Evolutionary conservation across 2,329 filamentous ascomycete genomes (phyloP).

Genomic region (Fusarium sp.): DNA sequence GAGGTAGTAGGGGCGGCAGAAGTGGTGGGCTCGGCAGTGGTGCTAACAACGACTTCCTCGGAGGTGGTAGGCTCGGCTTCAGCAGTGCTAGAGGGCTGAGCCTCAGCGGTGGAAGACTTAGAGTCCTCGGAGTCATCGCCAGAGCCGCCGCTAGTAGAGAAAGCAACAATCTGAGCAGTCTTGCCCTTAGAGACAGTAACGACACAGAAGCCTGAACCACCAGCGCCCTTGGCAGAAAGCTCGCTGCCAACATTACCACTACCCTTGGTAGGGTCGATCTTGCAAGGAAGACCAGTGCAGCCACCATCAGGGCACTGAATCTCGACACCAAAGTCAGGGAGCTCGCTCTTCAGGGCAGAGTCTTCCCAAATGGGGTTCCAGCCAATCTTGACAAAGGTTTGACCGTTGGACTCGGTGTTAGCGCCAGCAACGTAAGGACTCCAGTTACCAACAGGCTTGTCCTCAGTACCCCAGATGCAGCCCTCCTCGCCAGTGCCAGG

Average conservation of each 20-base stretch:
- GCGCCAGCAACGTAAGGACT: conserved; percentile 80
- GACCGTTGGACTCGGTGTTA: conserved; percentile 72
- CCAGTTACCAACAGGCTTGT: conserved; percentile 79
- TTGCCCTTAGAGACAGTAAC: conserved; percentile 77
- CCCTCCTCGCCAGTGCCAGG: conserved; percentile 73
- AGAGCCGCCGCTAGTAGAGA: conserved; percentile 55
- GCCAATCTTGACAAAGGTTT: conserved; percentile 79
- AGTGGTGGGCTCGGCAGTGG: conserved; percentile 39
- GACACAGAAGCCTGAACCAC: conserved; percentile 78
- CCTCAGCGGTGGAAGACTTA: conserved; percentile 25
- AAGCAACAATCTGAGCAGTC: conserved; percentile 75
- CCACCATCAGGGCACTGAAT: conserved; percentile 74
- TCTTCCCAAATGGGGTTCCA: conserved; percentile 80
- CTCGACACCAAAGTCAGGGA: conserved; percentile 75
- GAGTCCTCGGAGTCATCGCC: conserved; percentile 29
- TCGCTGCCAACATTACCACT: conserved; percentile 70
- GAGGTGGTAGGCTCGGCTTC: conserved; percentile 32
- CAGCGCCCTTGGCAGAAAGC: conserved; percentile 68
- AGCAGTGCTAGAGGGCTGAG: conserved; percentile 42
- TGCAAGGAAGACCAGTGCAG: conserved; percentile 81
- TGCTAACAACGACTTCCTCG: conserved; percentile 20
- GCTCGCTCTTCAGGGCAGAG: conserved; percentile 64
- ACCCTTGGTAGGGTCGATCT: conserved; percentile 70
- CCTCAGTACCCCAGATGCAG: conserved; percentile 77
- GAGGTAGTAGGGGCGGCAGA: conserved; percentile 34